These are phyloP conservation scores for Cryphonectria parasitica DNA, from an alignment of 2,329 filamentous ascomycete genomes.

Conservation along the genomic window DNA sequence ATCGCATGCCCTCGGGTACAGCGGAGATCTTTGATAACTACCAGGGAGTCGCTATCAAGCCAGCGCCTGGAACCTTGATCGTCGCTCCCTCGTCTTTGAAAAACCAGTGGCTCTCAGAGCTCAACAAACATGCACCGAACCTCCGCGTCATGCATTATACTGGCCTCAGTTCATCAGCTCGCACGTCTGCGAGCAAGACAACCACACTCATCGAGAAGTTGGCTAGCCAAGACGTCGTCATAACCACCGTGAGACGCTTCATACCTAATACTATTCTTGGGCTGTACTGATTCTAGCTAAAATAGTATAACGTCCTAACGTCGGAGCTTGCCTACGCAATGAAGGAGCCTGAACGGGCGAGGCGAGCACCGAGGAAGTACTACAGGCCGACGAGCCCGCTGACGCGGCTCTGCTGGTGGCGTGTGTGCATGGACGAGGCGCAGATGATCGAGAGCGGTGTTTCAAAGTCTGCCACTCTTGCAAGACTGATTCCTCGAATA, in stretches of 20 bases:
- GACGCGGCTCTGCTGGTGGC: slow-evolving; percentile 84
- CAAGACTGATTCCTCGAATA: slow-evolving; percentile 76
- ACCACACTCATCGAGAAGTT: slow-evolving; percentile 49
- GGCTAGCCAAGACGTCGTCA: slow-evolving; percentile 58
- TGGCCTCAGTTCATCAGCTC: slow-evolving; percentile 44
- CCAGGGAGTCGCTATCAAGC: slow-evolving; percentile 48
- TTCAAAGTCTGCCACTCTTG: slow-evolving; percentile 79
- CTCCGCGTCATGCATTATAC: slow-evolving; percentile 61
- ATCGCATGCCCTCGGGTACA: slow-evolving; percentile 48
- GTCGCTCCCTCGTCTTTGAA: slow-evolving; percentile 61
- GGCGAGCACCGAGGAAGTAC: slow-evolving; percentile 69
- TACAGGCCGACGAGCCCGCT: slow-evolving; percentile 73
- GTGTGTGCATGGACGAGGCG: slow-evolving; percentile 76
- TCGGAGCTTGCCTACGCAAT: slow-evolving; percentile 78
- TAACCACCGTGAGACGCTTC: slow-evolving; percentile 51
- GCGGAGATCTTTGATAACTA: slow-evolving; percentile 42
- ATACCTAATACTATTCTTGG: neutral
- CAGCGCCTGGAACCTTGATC: slow-evolving; percentile 63
- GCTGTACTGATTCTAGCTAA: neutral
- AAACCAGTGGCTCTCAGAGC: slow-evolving; percentile 65
- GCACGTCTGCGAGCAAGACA: slow-evolving; percentile 44
- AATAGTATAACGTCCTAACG: slow-evolving; percentile 67
- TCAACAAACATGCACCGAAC: slow-evolving; percentile 60
- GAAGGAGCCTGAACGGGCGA: slow-evolving; percentile 68
- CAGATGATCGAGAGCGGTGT: slow-evolving; percentile 94